Percentiles rank a stretch among this genome's conserved stretches.
These are phyloP conservation scores for Aspergillus conjunctus DNA, from an alignment of 495 filamentous ascomycete genomes.

Conservation along the genomic window DNA sequence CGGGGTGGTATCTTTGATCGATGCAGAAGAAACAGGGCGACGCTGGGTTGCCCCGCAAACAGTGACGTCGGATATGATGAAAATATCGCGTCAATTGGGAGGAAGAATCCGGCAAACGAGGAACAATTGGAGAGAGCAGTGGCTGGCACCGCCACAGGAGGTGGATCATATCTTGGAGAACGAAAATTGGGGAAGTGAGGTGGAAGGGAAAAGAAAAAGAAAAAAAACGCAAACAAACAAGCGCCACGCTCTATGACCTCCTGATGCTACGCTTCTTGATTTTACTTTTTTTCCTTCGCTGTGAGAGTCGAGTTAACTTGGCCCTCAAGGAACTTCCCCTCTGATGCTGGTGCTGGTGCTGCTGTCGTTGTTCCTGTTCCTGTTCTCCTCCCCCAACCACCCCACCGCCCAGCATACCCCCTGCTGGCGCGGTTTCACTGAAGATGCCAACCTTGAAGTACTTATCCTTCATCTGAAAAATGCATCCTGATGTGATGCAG, in stretches of 20 bases:
- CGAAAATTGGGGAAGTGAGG: too few relatives aligned
- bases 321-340: too few relatives aligned
- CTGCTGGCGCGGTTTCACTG: neutral
- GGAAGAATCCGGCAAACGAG: neutral
- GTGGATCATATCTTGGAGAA: neutral
- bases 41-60: too few relatives aligned
- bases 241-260: neutral
- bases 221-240: neutral
- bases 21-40: too few relatives aligned
- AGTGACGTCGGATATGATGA: neutral
- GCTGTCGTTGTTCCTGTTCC: neutral
- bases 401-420: neutral
- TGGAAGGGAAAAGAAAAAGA: neutral
- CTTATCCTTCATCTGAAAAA: neutral
- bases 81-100: neutral
- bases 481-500: neutral
- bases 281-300: conserved; percentile 5
- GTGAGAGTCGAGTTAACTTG: too few relatives aligned
- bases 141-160: conserved; percentile 4
- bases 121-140: neutral
- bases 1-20: too few relatives aligned
- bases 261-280: neutral
- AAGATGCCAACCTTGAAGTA: neutral
- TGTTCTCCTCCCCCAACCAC: neutral
- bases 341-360: too few relatives aligned